Evolutionary conservation across 2,329 filamentous ascomycete genomes (phyloP).

Genomic region (Neospermospora avenae): DNA sequence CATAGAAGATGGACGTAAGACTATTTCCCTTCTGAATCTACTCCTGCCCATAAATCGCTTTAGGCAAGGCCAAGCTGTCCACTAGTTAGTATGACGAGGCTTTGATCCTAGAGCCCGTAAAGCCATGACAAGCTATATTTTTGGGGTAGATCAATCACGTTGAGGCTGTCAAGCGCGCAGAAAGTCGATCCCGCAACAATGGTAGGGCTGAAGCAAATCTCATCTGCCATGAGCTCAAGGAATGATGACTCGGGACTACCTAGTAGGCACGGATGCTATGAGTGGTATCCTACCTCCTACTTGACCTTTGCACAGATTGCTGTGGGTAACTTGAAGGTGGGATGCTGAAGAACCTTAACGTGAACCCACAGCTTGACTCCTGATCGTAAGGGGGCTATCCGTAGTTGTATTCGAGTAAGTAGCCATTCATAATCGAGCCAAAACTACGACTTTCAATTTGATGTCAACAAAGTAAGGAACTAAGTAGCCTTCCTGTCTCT

Average conservation of each 20-base stretch:
- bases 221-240: too few relatives aligned
- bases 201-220: background rate
- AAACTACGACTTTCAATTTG: too few relatives aligned
- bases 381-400: background rate
- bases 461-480: background rate
- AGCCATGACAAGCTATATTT: background rate
- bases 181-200: too few relatives aligned
- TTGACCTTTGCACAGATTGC: background rate
- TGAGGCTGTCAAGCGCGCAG: background rate
- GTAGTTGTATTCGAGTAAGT: too few relatives aligned
- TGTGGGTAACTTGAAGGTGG: slow-evolving; percentile 1
- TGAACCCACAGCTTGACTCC: background rate
- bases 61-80: background rate
- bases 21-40: background rate
- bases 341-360: background rate
- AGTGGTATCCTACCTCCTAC: too few relatives aligned
- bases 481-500: background rate
- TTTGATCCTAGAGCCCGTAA: too few relatives aligned
- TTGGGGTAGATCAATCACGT: background rate
- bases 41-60: background rate
- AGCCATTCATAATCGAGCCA: too few relatives aligned
- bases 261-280: too few relatives aligned
- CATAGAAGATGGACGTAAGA: background rate
- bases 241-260: too few relatives aligned
- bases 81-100: background rate